Evolutionary conservation across 208 protist genomes (phyloP).

Genomic region (Trypanosoma avium): DNA sequence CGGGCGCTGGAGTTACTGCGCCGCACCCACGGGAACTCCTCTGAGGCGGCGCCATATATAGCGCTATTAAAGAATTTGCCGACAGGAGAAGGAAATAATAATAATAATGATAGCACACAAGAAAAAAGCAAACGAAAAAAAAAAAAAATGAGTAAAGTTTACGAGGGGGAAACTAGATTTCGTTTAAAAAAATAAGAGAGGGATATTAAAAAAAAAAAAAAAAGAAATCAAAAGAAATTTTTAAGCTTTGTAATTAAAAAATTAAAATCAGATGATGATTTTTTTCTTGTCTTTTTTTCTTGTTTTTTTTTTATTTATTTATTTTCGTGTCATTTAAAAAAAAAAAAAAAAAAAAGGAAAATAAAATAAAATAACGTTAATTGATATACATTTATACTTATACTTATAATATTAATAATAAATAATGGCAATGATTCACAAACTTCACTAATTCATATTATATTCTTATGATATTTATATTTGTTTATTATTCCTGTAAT

Average conservation of each 20-base stretch:
- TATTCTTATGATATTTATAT: too few species aligned
- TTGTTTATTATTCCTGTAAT: background rate
- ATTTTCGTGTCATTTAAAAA: background rate
- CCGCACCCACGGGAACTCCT: constrained; percentile 16
- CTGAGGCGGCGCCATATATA: constrained; percentile 12
- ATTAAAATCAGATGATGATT: background rate
- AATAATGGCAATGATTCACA: too few species aligned
- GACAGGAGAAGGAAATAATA: too few species aligned
- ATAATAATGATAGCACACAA: too few species aligned
- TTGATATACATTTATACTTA: too few species aligned
- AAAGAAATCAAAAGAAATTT: too few species aligned
- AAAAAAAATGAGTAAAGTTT: background rate
- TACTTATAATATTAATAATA: too few species aligned
- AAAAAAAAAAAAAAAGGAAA: too few species aligned
- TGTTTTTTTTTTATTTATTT: background rate
- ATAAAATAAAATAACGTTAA: too few species aligned
- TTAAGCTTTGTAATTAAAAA: background rate
- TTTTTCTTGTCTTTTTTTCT: constrained; percentile 8
- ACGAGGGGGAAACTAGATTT: background rate
- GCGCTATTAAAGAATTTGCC: background rate
- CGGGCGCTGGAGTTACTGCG: constrained; percentile 38
- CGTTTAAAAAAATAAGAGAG: background rate
- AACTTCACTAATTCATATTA: too few species aligned
- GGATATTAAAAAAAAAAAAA: too few species aligned
- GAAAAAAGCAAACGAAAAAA: background rate